Conservation (phyloP, 2,329 filamentous ascomycete species). For the Paracoccidioides brasiliensis region DNA sequence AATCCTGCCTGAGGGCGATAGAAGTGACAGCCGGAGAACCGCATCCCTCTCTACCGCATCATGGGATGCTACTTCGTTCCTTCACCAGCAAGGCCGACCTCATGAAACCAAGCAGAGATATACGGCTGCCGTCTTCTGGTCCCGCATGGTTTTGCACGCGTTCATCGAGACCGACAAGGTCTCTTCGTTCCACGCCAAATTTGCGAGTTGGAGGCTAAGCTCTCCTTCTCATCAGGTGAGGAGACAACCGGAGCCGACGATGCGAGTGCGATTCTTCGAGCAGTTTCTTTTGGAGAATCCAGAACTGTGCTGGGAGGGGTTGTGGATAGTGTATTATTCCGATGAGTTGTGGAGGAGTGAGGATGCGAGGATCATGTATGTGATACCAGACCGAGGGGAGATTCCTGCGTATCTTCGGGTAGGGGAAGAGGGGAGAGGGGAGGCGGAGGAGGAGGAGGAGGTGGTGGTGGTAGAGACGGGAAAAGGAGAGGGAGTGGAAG, state of each 20-base stretch:
- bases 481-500: not conserved
- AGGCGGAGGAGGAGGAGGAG: not conserved
- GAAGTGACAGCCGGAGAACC: not conserved
- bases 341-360: slow-evolving; percentile 12
- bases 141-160: slow-evolving; percentile 14
- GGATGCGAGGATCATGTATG: slow-evolving; percentile 14
- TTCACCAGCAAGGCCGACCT: not conserved
- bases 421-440: not conserved
- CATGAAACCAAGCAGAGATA: slow-evolving; percentile 6
- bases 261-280: slow-evolving; percentile 9
- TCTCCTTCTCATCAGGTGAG: not conserved
- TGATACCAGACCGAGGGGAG: slow-evolving; percentile 15
- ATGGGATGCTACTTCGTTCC: not conserved
- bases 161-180: slow-evolving; percentile 1
- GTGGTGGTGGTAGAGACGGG: not conserved
- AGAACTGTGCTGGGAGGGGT: slow-evolving; percentile 16
- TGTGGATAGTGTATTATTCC: slow-evolving; percentile 19
- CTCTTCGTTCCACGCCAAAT: not conserved
- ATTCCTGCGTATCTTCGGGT: not conserved
- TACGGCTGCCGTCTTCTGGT: slow-evolving; percentile 20
- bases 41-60: not conserved
- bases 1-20: not conserved
- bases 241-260: not conserved
- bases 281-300: slow-evolving; percentile 12
- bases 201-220: not conserved